phyloP scores from a whole-genome alignment of 208 protist species.

The Entamoeba moshkovskii region DNA sequence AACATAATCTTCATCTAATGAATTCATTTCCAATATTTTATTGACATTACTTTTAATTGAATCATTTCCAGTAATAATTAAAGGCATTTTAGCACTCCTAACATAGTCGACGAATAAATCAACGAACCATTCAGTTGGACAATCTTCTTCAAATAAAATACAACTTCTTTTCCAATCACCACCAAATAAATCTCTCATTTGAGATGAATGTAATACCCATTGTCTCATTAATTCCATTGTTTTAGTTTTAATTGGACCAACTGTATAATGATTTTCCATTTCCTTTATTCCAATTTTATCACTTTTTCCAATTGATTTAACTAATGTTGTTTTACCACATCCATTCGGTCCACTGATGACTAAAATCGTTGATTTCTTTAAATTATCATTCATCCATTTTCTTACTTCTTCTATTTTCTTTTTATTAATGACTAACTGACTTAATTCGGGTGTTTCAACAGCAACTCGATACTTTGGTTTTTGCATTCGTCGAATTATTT shows the following conservation, averaged over 20 bases:
- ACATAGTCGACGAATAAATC: neutral
- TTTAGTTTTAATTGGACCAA: neutral
- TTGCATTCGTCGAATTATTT: too few relatives aligned
- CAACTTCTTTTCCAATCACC: neutral
- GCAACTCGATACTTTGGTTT: neutral
- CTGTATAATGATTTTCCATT: neutral
- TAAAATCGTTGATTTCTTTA: neutral
- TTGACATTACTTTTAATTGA: neutral
- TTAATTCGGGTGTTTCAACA: neutral
- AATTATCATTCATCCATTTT: neutral
- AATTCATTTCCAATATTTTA: neutral
- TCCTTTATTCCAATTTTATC: neutral
- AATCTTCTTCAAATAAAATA: neutral
- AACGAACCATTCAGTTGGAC: neutral
- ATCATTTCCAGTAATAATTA: neutral
- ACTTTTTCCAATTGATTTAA: neutral
- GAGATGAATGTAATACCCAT: neutral
- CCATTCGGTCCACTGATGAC: neutral
- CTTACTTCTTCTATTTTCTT: neutral
- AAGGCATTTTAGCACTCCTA: neutral
- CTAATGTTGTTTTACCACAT: neutral
- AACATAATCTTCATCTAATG: neutral
- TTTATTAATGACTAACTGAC: neutral
- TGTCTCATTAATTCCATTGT: neutral
- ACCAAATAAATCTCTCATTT: neutral